Evolutionary conservation across 228 moss, liverwort and hornwort genomes (phyloP).

Genomic region (Sphagnum magellanicum): DNA sequence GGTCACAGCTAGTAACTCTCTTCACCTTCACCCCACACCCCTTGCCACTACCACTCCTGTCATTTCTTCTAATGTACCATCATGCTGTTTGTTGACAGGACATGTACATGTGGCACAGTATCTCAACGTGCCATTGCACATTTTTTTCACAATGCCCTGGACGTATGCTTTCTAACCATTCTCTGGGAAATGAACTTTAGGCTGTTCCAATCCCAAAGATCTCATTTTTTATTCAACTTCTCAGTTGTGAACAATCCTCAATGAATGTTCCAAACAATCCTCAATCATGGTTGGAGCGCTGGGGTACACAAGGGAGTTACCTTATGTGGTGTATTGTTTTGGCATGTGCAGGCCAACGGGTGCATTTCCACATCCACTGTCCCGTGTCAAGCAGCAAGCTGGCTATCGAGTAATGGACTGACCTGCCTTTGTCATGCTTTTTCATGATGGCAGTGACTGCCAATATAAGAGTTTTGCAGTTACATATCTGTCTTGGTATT

Average conservation of each 20-base stretch:
- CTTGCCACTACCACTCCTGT: too few relatives aligned
- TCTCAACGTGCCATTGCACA: conserved; percentile 81
- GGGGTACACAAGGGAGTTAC: background rate
- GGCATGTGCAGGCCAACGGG: conserved; percentile 60
- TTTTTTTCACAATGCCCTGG: conserved; percentile 99
- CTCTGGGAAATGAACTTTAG: background rate
- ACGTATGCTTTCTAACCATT: conserved; percentile 52
- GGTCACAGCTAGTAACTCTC: too few relatives aligned
- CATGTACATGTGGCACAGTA: conserved; percentile 93
- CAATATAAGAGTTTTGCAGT: background rate
- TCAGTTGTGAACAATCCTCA: too few relatives aligned
- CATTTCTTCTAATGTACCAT: background rate
- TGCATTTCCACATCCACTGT: conserved; percentile 85
- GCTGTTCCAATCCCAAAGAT: background rate
- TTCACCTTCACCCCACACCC: too few relatives aligned
- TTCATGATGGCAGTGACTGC: background rate
- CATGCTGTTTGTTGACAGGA: conserved; percentile 34
- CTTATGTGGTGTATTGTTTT: background rate
- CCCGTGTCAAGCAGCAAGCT: conserved; percentile 80
- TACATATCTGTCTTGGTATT: too few relatives aligned
- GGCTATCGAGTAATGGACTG: conserved; percentile 74
- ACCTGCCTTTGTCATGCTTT: too few relatives aligned
- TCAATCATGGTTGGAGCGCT: too few relatives aligned
- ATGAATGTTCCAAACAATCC: too few relatives aligned
- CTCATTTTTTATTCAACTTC: background rate